Base-by-base conservation (phyloP, 441 rosid species). In the Erodium chrysanthum region DNA sequence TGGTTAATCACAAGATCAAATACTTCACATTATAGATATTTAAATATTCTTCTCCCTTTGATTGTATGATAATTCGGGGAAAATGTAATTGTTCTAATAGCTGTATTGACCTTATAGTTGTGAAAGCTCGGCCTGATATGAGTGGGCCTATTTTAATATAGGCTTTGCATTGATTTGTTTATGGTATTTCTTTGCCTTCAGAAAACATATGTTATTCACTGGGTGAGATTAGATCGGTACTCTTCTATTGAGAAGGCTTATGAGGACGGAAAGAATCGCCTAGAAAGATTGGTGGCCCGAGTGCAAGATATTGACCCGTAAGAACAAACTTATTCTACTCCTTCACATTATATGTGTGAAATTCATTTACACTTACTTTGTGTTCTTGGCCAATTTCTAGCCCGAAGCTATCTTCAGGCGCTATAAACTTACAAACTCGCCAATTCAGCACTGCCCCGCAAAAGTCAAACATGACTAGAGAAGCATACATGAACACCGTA, bases 121-220 rank as follows among this genome's bases (percentile, higher is more conserved):
- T n/a, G n/a, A n/a, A n/a, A n/a, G n/a, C n/a, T n/a, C n/a, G n/a
- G n/a, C n/a, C n/a, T n/a, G n/a, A n/a, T n/a, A n/a, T n/a, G n/a
- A n/a, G n/a, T n/a, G n/a, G n/a, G n/a, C n/a, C n/a, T n/a, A n/a
- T n/a, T n/a, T n/a, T n/a, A n/a, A n/a, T n/a, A n/a, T n/a, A n/a
- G 33, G 33, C 0, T 35, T 35, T 35, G 40, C 40, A 35, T 35
- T 35, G 40, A 35, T 7, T 7, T 35, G 40, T 7, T 7, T 35
- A 8, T 6, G 10, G 40, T 35, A 10, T 52, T 52, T 18, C 15
- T 15, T 52, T 71, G 15, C 40, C n/a, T 67, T 73, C 88, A 91
- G 97, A 93, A 86, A 93, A 96, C 93, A 25, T 86, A 76, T 70
- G 73, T 93, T 69, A 91, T 91, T 78, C 98, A 93, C 42, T 93